phyloP scores from a whole-genome alignment of 108 stramenopile genomes.

The Fragilaria radians region DNA sequence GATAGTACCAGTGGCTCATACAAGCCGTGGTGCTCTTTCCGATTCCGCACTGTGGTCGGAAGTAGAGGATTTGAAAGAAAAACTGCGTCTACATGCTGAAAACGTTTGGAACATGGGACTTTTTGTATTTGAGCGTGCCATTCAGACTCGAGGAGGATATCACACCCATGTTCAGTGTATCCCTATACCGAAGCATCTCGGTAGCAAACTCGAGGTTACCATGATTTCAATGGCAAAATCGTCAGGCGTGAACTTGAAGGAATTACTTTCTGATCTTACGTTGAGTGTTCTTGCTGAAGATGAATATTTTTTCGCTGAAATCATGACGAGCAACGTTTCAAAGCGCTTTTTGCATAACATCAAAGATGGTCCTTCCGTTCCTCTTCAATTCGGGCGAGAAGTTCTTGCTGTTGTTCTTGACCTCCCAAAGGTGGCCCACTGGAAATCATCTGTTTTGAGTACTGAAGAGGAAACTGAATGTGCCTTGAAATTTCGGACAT shows the following conservation, averaged over 20 bases:
- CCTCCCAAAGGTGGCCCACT: conserved; percentile 63
- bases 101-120: conserved; percentile 57
- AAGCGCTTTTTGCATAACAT: conserved; percentile 38
- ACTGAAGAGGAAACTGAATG: conserved; percentile 66
- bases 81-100: conserved; percentile 45
- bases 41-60: conserved; percentile 40
- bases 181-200: conserved; percentile 42
- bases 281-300: conserved; percentile 28
- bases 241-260: conserved; percentile 50
- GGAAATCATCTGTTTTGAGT: conserved; percentile 78
- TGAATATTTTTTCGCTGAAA: conserved; percentile 55
- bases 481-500: conserved; percentile 44
- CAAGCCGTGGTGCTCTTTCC: conserved; percentile 37
- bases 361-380: conserved; percentile 23
- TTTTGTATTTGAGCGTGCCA: conserved; percentile 84
- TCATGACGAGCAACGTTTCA: conserved; percentile 28
- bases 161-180: conserved; percentile 85
- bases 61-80: conserved; percentile 40
- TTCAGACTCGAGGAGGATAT: conserved; percentile 83
- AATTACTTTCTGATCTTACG: conserved; percentile 61
- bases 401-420: conserved; percentile 64
- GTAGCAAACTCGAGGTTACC: conserved; percentile 37
- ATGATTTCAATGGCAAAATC: conserved; percentile 59
- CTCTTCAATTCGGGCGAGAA: conserved; percentile 88
- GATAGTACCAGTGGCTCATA: conserved; percentile 81